Evolutionary conservation across 116 monocot species (phyloP).

Genomic region (Zostera marina): DNA sequence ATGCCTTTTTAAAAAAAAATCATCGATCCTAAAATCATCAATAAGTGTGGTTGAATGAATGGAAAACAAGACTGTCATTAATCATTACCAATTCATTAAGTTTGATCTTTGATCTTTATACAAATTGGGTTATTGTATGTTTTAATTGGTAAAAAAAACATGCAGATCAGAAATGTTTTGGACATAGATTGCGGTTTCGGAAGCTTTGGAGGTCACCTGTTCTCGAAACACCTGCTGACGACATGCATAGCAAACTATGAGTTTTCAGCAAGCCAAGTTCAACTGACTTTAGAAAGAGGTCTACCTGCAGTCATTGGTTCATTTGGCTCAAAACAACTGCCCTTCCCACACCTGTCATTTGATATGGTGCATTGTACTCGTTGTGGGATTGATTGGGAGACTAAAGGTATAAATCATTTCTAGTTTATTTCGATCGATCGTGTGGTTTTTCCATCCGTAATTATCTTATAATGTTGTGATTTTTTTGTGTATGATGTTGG

Average conservation of each 20-base stretch:
- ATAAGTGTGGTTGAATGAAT: too few species aligned
- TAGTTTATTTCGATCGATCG: too few species aligned
- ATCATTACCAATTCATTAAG: too few species aligned
- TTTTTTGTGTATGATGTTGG: too few species aligned
- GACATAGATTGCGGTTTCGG: slow-evolving; percentile 97
- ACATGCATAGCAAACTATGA: slow-evolving; percentile 93
- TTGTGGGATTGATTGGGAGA: slow-evolving; percentile 78
- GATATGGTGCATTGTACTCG: slow-evolving; percentile 90
- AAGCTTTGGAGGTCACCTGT: slow-evolving; percentile 88
- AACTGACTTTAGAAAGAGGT: slow-evolving; percentile 90
- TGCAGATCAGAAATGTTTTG: slow-evolving; percentile 70
- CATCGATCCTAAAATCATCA: too few species aligned
- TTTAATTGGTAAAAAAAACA: not conserved
- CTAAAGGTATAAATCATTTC: slow-evolving; percentile 33
- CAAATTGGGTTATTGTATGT: not conserved
- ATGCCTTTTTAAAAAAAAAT: too few species aligned
- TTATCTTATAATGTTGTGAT: too few species aligned
- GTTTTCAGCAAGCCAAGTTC: slow-evolving; percentile 78
- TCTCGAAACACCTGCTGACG: slow-evolving; percentile 58
- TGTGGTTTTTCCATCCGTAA: too few species aligned
- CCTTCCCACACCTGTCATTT: slow-evolving; percentile 76
- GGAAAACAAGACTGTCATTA: too few species aligned
- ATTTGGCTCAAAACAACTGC: slow-evolving; percentile 63
- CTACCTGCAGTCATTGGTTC: slow-evolving; percentile 83
- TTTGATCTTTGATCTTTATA: too few species aligned